Percentiles rank a stretch among this genome's conserved stretches.
Evolutionary conservation across 148 eudicot genomes (phyloP).

Genomic region (Arctostaphylos glauca): DNA sequence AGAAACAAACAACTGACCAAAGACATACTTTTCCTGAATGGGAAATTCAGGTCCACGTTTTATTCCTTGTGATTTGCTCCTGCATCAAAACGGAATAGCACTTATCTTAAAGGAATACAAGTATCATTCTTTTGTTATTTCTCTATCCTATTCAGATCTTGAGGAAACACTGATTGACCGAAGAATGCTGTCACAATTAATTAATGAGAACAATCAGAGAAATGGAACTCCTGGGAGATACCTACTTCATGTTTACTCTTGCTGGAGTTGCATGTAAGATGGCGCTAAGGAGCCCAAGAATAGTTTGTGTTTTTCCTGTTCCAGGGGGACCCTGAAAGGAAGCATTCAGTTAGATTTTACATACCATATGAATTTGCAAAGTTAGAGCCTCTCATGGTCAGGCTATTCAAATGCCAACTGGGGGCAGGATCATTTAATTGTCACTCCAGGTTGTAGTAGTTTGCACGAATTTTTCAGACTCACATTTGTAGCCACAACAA

Average conservation of each 20-base stretch:
- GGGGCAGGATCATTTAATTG: background rate
- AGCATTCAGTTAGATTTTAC: conserved; percentile 17
- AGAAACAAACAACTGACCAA: conserved; percentile 5
- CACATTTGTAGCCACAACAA: background rate
- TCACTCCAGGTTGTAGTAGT: background rate
- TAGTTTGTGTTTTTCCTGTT: conserved; percentile 97
- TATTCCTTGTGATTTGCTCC: conserved; percentile 44
- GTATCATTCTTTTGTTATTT: background rate
- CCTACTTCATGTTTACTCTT: conserved; percentile 70
- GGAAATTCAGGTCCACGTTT: conserved; percentile 76
- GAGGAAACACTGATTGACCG: background rate
- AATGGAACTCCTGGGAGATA: background rate
- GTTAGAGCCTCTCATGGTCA: background rate
- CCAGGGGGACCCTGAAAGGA: conserved; percentile 93
- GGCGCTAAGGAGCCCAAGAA: conserved; percentile 93
- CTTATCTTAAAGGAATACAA: background rate
- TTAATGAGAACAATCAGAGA: background rate
- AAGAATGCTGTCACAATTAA: background rate
- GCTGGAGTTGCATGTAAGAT: conserved; percentile 91
- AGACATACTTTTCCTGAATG: conserved; percentile 67
- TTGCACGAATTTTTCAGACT: background rate
- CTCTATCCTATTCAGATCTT: background rate
- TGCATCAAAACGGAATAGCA: conserved; percentile 28
- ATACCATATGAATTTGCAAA: background rate
- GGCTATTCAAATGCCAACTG: background rate